phyloP scores from a whole-genome alignment of 768 basidiomycete species.

The Strobilomyces confusus region DNA sequence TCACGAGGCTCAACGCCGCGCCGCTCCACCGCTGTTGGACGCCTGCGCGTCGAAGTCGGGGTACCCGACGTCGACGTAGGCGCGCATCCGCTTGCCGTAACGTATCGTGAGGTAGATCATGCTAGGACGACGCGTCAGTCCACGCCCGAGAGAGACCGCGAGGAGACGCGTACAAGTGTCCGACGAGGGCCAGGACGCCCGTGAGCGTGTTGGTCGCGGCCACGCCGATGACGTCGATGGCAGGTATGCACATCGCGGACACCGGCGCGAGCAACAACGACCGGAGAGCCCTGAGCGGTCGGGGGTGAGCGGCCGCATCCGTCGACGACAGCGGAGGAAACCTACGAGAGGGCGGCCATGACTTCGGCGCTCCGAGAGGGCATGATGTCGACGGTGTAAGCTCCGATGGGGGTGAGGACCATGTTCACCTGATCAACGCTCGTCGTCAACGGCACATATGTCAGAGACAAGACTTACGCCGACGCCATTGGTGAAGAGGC shows the following conservation, averaged over 20 bases:
- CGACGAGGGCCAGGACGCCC: slow-evolving; percentile 45
- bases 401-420: slow-evolving; percentile 49
- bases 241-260: slow-evolving; percentile 30
- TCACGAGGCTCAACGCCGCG: not conserved
- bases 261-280: slow-evolving; percentile 19
- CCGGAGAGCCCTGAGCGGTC: slow-evolving; percentile 18
- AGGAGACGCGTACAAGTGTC: slow-evolving; percentile 45
- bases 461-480: slow-evolving; percentile 42
- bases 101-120: slow-evolving; percentile 47
- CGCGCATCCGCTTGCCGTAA: slow-evolving; percentile 55
- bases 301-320: not conserved
- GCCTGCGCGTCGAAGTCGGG: slow-evolving; percentile 27
- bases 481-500: slow-evolving; percentile 59
- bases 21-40: not conserved
- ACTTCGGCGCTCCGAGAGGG: slow-evolving; percentile 60
- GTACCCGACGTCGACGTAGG: slow-evolving; percentile 54
- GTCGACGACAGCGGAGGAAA: not conserved
- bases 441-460: not conserved
- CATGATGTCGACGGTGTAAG: slow-evolving; percentile 60
- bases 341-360: slow-evolving; percentile 55
- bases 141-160: not conserved
- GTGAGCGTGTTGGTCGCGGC: slow-evolving; percentile 44
- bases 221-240: slow-evolving; percentile 52
- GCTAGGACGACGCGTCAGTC: slow-evolving; percentile 29
- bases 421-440: slow-evolving; percentile 45